Conservation (phyloP, 768 basidiomycete genomes). For the Lepiota brunneoincarnata region DNA sequence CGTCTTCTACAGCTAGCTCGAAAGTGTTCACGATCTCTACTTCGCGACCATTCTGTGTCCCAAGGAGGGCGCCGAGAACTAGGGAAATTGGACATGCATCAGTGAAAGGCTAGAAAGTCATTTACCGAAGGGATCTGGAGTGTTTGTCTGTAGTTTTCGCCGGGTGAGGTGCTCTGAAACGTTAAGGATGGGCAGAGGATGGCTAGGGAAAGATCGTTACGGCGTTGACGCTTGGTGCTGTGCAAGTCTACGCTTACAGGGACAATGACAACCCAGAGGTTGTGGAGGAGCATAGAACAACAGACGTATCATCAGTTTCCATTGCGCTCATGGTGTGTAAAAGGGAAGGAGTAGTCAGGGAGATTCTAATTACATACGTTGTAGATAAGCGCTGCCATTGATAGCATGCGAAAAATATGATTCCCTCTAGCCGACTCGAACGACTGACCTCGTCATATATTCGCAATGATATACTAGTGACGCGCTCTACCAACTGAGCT, state of each 20-base stretch:
- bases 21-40: slow-evolving; percentile 98
- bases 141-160: slow-evolving; percentile 68
- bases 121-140: slow-evolving; percentile 63
- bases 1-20: slow-evolving; percentile 71
- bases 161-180: slow-evolving; percentile 95
- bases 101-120: background rate
- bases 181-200: slow-evolving; percentile 94
- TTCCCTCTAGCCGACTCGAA: slow-evolving; percentile 35
- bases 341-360: background rate
- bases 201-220: slow-evolving; percentile 47
- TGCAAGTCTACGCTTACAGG: slow-evolving; percentile 45
- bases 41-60: slow-evolving; percentile 91
- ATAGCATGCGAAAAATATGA: slow-evolving; percentile 6
- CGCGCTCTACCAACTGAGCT: slow-evolving; percentile 58
- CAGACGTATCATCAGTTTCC: slow-evolving; percentile 77
- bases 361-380: background rate
- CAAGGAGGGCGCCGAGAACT: slow-evolving; percentile 94
- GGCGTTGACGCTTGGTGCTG: background rate
- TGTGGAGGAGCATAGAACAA: slow-evolving; percentile 69
- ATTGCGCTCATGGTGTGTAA: slow-evolving; percentile 49
- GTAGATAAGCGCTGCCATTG: background rate
- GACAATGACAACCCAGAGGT: slow-evolving; percentile 74
- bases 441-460: slow-evolving; percentile 32
- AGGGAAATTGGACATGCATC: slow-evolving; percentile 6
- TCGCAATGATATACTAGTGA: slow-evolving; percentile 37